Conservation (phyloP, 2,329 filamentous ascomycete genomes). For the Xylogone sp. region DNA sequence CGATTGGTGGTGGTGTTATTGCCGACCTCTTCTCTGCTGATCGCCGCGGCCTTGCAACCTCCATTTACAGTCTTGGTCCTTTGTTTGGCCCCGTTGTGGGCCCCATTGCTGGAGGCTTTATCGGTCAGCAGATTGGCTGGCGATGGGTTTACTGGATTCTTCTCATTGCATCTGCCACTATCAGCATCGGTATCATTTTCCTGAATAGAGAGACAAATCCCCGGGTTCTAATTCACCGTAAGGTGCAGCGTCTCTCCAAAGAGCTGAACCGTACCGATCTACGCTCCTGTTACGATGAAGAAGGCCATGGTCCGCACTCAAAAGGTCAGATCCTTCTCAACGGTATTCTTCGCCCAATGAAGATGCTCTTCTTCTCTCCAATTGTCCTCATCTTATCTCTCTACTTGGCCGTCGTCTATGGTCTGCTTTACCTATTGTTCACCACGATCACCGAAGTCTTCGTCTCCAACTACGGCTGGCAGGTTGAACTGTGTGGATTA, state of each 20-base stretch:
- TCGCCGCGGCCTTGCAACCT: constrained; percentile 25
- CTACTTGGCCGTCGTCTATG: constrained; percentile 50
- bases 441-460: constrained; percentile 49
- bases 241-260: constrained; percentile 34
- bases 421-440: constrained; percentile 50
- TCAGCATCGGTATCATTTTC: constrained; percentile 32
- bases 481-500: constrained; percentile 37
- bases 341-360: constrained; percentile 47
- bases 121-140: constrained; percentile 48
- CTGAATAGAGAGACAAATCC: constrained; percentile 45
- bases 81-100: constrained; percentile 29
- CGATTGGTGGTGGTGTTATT: constrained; percentile 38
- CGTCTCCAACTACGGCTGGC: constrained; percentile 36
- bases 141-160: constrained; percentile 32
- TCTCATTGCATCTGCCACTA: constrained; percentile 38
- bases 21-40: constrained; percentile 34
- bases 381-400: constrained; percentile 40
- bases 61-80: constrained; percentile 22
- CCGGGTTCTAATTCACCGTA: constrained; percentile 46
- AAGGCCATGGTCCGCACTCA: constrained; percentile 13
- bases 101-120: constrained; percentile 23
- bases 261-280: constrained; percentile 42
- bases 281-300: constrained; percentile 38
- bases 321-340: constrained; percentile 27
- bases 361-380: constrained; percentile 34